Conservation (phyloP, 371 early-diverging fungal species). For the Rhizomucor pusillus region DNA sequence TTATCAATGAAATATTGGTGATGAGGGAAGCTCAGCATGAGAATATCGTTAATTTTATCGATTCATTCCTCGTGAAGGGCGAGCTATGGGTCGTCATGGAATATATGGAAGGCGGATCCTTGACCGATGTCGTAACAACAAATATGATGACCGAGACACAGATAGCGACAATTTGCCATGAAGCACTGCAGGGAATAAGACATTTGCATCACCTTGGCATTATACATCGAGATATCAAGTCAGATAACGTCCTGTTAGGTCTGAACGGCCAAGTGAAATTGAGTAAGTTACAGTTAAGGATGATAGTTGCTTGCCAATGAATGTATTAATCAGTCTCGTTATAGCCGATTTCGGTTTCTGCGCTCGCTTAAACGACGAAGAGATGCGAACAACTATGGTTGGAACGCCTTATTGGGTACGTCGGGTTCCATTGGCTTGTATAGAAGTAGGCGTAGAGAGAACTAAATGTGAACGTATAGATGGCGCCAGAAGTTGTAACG, state of each 20-base stretch:
- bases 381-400: constrained; percentile 85
- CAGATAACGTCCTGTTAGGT: constrained; percentile 91
- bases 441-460: too few species aligned
- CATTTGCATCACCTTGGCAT: constrained; percentile 94
- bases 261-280: constrained; percentile 90
- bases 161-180: constrained; percentile 89
- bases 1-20: constrained; percentile 95
- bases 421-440: neutral
- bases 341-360: constrained; percentile 95
- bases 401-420: constrained; percentile 85
- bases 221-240: constrained; percentile 97
- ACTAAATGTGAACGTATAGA: too few species aligned
- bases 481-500: constrained; percentile 96
- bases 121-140: constrained; percentile 91
- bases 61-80: constrained; percentile 84
- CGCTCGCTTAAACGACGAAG: constrained; percentile 78
- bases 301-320: too few species aligned
- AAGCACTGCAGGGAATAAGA: constrained; percentile 85
- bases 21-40: constrained; percentile 89
- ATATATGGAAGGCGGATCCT: constrained; percentile 95
- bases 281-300: constrained; percentile 52
- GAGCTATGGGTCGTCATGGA: constrained; percentile 96
- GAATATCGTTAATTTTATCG: constrained; percentile 96
- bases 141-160: constrained; percentile 95
- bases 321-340: too few species aligned